Conservation (phyloP, 345 rosid species). For the Ceriops zippeliana region DNA sequence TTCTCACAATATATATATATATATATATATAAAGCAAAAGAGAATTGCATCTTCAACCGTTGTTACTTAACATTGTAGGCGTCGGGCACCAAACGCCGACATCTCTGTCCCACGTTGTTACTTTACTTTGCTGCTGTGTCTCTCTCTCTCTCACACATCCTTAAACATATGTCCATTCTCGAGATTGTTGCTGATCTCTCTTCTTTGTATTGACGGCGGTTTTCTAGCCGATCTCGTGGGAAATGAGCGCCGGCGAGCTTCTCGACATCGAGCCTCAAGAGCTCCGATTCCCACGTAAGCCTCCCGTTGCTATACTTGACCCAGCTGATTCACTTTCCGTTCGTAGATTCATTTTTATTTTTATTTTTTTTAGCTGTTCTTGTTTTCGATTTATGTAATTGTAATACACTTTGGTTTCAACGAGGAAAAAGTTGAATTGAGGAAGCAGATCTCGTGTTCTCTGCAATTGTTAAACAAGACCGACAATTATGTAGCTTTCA, state of each 20-base stretch:
- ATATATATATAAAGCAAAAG: neutral
- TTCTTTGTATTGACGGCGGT: neutral
- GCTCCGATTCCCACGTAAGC: conserved; percentile 71
- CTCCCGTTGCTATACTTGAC: neutral
- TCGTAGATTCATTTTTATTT: neutral
- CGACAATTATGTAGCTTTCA: conserved; percentile 69
- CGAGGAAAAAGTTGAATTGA: conserved; percentile 52
- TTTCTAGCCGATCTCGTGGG: conserved; percentile 20
- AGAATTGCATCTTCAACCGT: too few species aligned
- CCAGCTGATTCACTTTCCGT: neutral
- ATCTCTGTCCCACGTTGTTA: conserved; percentile 26
- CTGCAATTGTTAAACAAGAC: conserved; percentile 60
- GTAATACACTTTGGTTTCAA: neutral
- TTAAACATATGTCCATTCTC: conserved; percentile 11
- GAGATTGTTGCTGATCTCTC: neutral
- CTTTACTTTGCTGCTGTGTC: neutral
- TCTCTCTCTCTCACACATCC: neutral
- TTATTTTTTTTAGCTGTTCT: conserved; percentile 13
- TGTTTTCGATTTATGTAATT: neutral
- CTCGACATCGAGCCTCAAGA: conserved; percentile 70
- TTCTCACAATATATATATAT: too few species aligned
- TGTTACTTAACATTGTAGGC: too few species aligned
- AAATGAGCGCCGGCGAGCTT: conserved; percentile 61
- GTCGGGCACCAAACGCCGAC: neutral
- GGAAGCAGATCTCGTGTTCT: conserved; percentile 78